Evolutionary conservation across 2,329 filamentous ascomycete genomes (phyloP).

Genomic region (Xylaria digitata): DNA sequence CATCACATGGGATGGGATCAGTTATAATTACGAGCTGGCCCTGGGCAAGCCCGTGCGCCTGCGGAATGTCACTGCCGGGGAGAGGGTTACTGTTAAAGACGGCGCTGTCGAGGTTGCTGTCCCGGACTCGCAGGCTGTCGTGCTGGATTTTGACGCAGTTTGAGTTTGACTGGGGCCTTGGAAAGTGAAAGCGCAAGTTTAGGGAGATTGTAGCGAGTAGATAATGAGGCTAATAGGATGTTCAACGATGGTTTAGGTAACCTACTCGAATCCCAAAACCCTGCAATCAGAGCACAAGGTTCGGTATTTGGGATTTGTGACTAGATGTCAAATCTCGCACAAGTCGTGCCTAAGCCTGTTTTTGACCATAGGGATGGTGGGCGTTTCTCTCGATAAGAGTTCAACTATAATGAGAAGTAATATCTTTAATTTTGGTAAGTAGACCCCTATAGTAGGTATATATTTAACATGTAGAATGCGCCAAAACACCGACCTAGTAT

Average conservation of each 20-base stretch:
- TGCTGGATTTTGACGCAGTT: slow-evolving; percentile 50
- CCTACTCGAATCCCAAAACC: background rate
- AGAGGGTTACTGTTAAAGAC: slow-evolving; percentile 53
- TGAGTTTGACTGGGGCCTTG: slow-evolving; percentile 3
- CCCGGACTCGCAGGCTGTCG: slow-evolving; percentile 56
- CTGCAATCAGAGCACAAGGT: background rate
- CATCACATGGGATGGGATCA: slow-evolving; percentile 70
- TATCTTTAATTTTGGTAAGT: slow-evolving; percentile 17
- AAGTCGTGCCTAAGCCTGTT: too few relatives aligned
- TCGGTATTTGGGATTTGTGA: background rate
- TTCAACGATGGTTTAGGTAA: background rate
- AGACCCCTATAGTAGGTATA: slow-evolving; percentile 24
- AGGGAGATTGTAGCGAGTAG: too few relatives aligned
- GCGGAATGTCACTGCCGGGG: slow-evolving; percentile 65
- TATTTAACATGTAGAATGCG: slow-evolving; percentile 24
- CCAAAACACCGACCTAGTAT: slow-evolving; percentile 32
- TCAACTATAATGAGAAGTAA: background rate
- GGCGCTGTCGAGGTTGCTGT: slow-evolving; percentile 56
- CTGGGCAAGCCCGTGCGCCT: slow-evolving; percentile 64
- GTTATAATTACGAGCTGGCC: slow-evolving; percentile 70
- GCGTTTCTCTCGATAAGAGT: background rate
- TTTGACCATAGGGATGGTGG: background rate
- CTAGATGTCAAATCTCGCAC: background rate
- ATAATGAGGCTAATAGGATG: background rate
- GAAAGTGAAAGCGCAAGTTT: too few relatives aligned